Evolutionary conservation across 768 basidiomycete species (phyloP).

Genomic region (Tricholoma furcatifolium): DNA sequence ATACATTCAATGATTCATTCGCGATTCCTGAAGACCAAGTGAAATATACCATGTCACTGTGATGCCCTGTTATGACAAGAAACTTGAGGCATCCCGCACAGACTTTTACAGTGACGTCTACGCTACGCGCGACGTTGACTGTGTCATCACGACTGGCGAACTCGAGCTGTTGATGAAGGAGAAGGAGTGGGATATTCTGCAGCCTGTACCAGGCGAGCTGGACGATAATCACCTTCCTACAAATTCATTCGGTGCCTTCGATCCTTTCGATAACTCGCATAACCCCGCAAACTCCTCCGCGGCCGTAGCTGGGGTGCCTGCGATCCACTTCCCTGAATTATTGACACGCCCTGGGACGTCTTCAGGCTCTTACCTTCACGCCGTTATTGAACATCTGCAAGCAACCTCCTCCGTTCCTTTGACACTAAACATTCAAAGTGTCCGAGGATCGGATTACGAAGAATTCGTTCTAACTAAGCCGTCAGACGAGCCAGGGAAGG

Average conservation of each 20-base stretch:
- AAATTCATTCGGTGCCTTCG: conserved; percentile 12
- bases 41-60: conserved; percentile 95
- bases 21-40: conserved; percentile 56
- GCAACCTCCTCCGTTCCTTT: conserved; percentile 42
- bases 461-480: conserved; percentile 55
- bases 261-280: conserved; percentile 4
- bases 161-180: conserved; percentile 83
- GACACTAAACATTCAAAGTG: conserved; percentile 48
- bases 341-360: conserved; percentile 79
- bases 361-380: conserved; percentile 90
- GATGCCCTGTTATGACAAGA: conserved; percentile 99
- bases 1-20: not conserved
- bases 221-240: conserved; percentile 22
- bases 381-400: conserved; percentile 61
- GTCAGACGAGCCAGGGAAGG: conserved; percentile 28
- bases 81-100: conserved; percentile 92
- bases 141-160: conserved; percentile 96
- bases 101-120: conserved; percentile 88
- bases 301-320: conserved; percentile 9
- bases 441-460: conserved; percentile 78
- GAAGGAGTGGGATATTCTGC: conserved; percentile 73
- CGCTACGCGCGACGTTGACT: conserved; percentile 91
- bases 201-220: conserved; percentile 52
- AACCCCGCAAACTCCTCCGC: not conserved
- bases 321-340: conserved; percentile 59